Conservation (phyloP, 345 rosid species). For the Eucalyptus guilfoylei region DNA sequence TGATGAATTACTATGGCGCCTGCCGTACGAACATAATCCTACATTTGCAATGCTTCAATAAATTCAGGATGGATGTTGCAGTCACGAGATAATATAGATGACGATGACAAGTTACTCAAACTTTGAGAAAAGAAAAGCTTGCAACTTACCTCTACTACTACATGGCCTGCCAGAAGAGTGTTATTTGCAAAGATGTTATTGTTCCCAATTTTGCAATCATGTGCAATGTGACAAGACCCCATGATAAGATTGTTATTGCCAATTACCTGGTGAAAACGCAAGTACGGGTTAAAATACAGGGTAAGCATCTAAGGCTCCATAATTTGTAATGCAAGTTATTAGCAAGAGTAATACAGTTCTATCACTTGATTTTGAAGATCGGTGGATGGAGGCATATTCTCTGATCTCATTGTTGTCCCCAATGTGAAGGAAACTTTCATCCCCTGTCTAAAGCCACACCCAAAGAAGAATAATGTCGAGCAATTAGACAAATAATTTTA, state of each 20-base stretch:
- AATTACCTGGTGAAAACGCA: slow-evolving; percentile 39
- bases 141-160: slow-evolving; percentile 63
- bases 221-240: slow-evolving; percentile 98
- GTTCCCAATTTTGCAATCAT: slow-evolving; percentile 86
- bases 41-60: slow-evolving; percentile 12
- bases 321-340: background rate
- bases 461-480: background rate
- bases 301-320: background rate
- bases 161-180: slow-evolving; percentile 94
- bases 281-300: background rate
- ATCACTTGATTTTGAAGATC: slow-evolving; percentile 71
- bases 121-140: background rate
- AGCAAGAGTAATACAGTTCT: slow-evolving; percentile 36
- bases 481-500: background rate
- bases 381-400: slow-evolving; percentile 76
- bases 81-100: background rate
- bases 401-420: slow-evolving; percentile 88
- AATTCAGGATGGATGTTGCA: background rate
- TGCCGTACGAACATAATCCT: slow-evolving; percentile 81
- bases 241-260: slow-evolving; percentile 85
- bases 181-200: slow-evolving; percentile 77
- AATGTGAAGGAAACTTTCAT: slow-evolving; percentile 65
- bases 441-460: slow-evolving; percentile 36
- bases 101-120: background rate
- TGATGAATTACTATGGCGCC: slow-evolving; percentile 85